Percentiles rank a stretch among this genome's conserved stretches.
These are phyloP conservation scores for Xylaria sp. DNA, from an alignment of 2,329 filamentous ascomycete genomes.

Conservation along the genomic window DNA sequence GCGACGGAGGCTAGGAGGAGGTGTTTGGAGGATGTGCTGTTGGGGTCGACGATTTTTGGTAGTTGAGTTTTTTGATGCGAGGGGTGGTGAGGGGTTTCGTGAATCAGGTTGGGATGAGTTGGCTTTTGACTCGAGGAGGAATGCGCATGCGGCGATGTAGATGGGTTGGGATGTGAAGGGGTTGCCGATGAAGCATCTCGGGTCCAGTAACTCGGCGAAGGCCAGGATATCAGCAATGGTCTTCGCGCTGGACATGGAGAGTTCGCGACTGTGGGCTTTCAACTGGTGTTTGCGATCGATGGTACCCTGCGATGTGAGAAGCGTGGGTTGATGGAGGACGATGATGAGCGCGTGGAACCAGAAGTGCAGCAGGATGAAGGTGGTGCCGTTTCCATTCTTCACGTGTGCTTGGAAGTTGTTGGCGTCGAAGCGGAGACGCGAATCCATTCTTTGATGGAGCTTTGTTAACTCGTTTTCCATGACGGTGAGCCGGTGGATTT, in stretches of 20 bases:
- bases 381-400: conserved; percentile 73
- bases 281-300: conserved; percentile 60
- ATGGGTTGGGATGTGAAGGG: conserved; percentile 88
- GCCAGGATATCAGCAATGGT: conserved; percentile 85
- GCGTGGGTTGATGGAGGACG: conserved; percentile 74
- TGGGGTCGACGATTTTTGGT: conserved; percentile 22
- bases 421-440: conserved; percentile 74
- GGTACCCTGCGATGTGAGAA: conserved; percentile 69
- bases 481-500: conserved; percentile 63
- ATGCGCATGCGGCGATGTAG: conserved; percentile 85
- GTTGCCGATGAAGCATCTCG: conserved; percentile 80
- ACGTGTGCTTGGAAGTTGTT: conserved; percentile 83
- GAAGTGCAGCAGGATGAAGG: conserved; percentile 79
- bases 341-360: conserved; percentile 89
- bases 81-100: conserved; percentile 49
- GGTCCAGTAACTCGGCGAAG: conserved; percentile 79
- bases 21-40: conserved; percentile 56
- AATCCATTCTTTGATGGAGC: conserved; percentile 67
- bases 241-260: conserved; percentile 84
- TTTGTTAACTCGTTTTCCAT: conserved; percentile 76
- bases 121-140: conserved; percentile 74
- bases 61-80: conserved; percentile 27
- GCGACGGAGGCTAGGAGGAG: conserved; percentile 73
- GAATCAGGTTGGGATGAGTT: conserved; percentile 63
- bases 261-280: conserved; percentile 71